Percentiles rank a stretch among this genome's conserved stretches.
phyloP scores from a whole-genome alignment of 1,284 basidiomycete species.

The Porogramme epimiltina region DNA sequence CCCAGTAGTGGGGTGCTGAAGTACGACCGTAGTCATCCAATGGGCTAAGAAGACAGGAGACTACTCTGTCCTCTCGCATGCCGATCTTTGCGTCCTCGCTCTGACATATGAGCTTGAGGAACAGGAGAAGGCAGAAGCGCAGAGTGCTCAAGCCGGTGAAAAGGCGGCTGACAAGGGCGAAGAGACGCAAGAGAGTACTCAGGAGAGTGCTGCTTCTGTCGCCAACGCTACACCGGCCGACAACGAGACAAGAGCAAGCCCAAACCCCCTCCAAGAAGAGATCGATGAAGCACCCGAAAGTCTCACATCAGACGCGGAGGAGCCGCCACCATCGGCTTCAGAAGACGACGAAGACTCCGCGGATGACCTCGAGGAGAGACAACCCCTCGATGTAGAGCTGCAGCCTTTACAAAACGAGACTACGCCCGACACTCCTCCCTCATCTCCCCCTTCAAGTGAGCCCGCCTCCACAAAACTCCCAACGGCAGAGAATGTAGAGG shows the following conservation, averaged over 20 bases:
- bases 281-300: slow-evolving; percentile 8
- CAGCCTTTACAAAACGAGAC: slow-evolving; percentile 32
- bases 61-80: slow-evolving; percentile 88
- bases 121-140: slow-evolving; percentile 39
- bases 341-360: slow-evolving; percentile 10
- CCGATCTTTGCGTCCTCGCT: slow-evolving; percentile 92
- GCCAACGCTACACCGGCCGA: background rate
- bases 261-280: background rate
- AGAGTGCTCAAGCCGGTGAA: slow-evolving; percentile 46
- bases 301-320: slow-evolving; percentile 15
- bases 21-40: slow-evolving; percentile 66
- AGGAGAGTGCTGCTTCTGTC: background rate
- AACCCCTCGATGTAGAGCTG: slow-evolving; percentile 52
- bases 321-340: slow-evolving; percentile 18
- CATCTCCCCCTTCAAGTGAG: slow-evolving; percentile 8
- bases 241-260: too few relatives aligned
- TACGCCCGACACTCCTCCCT: slow-evolving; percentile 1
- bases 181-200: background rate
- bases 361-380: slow-evolving; percentile 24
- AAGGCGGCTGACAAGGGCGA: slow-evolving; percentile 27
- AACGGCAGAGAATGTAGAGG: slow-evolving; percentile 4
- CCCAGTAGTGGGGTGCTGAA: slow-evolving; percentile 8
- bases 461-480: slow-evolving; percentile 8
- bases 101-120: slow-evolving; percentile 82
- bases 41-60: slow-evolving; percentile 97